Evolutionary conservation across 176 grass and related monocot species (phyloP).

Genomic region (Otatea glauca): DNA sequence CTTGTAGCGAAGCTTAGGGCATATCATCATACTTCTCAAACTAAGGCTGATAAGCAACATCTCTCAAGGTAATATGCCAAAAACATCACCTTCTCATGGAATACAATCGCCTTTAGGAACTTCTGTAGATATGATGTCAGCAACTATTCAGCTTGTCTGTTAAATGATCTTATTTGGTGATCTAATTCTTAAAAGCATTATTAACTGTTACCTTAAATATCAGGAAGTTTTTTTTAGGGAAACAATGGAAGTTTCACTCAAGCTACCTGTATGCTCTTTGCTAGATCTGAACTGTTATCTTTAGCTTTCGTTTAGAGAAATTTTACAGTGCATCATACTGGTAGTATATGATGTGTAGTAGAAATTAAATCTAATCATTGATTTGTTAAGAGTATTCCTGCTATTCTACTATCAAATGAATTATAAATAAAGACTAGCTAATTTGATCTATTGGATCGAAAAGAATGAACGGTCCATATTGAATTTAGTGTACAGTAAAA

Average conservation of each 20-base stretch:
- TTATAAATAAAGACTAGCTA: no score
- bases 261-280: not conserved
- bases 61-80: constrained; percentile 59
- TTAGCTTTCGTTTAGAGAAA: no score
- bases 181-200: not conserved
- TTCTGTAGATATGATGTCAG: not conserved
- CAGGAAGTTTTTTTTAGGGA: not conserved
- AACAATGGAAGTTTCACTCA: not conserved
- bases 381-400: no score
- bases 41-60: constrained; percentile 88
- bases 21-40: constrained; percentile 84
- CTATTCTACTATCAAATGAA: no score
- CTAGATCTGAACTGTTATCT: constrained; percentile 2
- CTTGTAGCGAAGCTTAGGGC: constrained; percentile 89
- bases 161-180: not conserved
- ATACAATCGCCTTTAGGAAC: not conserved
- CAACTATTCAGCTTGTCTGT: not conserved
- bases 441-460: no score
- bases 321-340: no score
- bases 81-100: not conserved
- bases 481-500: no score
- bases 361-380: no score
- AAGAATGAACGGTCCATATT: no score
- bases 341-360: no score
- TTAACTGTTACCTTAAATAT: not conserved